Conservation (phyloP, 495 filamentous ascomycete genomes). For the Xylaria telfairii region DNA sequence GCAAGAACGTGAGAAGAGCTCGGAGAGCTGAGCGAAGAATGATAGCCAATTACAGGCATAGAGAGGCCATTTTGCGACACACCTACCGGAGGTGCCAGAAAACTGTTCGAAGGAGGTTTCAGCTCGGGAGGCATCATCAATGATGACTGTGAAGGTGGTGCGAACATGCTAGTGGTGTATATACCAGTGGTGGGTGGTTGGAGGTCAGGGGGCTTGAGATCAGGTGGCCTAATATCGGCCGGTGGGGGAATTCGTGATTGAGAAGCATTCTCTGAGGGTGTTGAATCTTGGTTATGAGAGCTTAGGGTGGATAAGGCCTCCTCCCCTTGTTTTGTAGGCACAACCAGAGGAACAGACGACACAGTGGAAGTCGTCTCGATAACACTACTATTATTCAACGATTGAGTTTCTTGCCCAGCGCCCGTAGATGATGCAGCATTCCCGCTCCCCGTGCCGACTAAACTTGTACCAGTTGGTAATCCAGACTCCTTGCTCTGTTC, state of each 20-base stretch:
- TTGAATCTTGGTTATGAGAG: conserved; percentile 27
- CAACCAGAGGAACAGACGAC: not conserved
- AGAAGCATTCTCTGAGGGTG: conserved; percentile 30
- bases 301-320: conserved; percentile 20
- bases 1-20: conserved; percentile 49
- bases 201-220: conserved; percentile 34
- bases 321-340: not conserved
- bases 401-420: not conserved
- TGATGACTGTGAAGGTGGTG: conserved; percentile 36
- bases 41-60: conserved; percentile 42
- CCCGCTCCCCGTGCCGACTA: not conserved
- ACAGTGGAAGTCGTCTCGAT: not conserved
- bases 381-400: not conserved
- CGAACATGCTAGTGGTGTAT: conserved; percentile 43
- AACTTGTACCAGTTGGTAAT: not conserved
- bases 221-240: conserved; percentile 21
- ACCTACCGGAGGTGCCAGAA: conserved; percentile 50
- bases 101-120: conserved; percentile 43
- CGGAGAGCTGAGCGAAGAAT: conserved; percentile 20
- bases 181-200: conserved; percentile 31
- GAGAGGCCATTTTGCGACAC: conserved; percentile 36
- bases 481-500: conserved; percentile 23
- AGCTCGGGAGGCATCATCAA: conserved; percentile 42
- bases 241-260: not conserved
- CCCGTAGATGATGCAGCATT: not conserved